These are phyloP conservation scores for Aspergillus carlsbadensis DNA, from an alignment of 495 filamentous ascomycete genomes.

Conservation along the genomic window DNA sequence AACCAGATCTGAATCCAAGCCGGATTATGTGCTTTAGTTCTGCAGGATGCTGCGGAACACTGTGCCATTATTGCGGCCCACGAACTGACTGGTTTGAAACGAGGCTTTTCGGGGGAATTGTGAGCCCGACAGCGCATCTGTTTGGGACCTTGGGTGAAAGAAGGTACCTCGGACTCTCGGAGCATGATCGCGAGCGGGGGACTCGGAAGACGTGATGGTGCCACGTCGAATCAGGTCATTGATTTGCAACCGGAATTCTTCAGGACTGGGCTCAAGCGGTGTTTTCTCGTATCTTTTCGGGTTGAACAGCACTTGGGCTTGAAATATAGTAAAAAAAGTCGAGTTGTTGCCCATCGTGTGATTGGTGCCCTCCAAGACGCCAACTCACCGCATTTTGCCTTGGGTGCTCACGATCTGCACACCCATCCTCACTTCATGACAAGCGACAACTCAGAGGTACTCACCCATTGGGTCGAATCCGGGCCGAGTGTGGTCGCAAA, in stretches of 20 bases:
- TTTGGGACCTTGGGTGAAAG: neutral
- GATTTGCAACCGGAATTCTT: too few species aligned
- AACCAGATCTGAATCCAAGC: neutral
- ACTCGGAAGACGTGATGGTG: neutral
- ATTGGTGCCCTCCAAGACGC: slow-evolving; percentile 17
- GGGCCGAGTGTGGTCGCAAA: neutral
- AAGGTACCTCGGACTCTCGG: neutral
- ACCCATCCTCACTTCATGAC: slow-evolving; percentile 12
- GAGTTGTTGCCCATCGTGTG: slow-evolving; percentile 3
- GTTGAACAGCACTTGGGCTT: neutral
- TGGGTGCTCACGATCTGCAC: slow-evolving; percentile 46
- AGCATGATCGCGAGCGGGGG: slow-evolving; percentile 1
- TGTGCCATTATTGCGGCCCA: neutral
- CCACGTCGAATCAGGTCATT: neutral
- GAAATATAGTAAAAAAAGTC: slow-evolving; percentile 1
- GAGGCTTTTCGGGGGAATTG: neutral
- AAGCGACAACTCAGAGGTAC: slow-evolving; percentile 7
- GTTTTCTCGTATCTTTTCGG: neutral
- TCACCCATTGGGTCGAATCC: neutral
- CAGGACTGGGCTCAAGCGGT: neutral
- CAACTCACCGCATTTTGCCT: slow-evolving; percentile 21
- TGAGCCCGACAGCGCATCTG: slow-evolving; percentile 1
- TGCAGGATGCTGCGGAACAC: slow-evolving; percentile 7
- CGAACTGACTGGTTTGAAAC: neutral
- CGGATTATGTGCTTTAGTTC: slow-evolving; percentile 8